Base-by-base conservation (phyloP, 768 basidiomycete species). In the Russula virescens region DNA sequence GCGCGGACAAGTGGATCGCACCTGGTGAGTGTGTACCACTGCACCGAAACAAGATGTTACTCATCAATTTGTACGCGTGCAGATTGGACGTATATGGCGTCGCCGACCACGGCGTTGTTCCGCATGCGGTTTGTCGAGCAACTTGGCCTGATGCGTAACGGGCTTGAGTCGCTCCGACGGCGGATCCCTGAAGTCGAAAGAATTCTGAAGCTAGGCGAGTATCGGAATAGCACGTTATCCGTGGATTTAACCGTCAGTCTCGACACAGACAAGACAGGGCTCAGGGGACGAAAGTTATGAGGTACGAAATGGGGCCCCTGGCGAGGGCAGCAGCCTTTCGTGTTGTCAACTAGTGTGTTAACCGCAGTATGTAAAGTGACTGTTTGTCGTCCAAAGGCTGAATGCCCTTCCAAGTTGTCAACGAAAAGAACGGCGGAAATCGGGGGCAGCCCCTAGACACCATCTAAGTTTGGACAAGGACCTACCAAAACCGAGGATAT, bases 81-180 rank as follows among this genome's bases (percentile, higher is more conserved):
- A 63, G 64, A 65, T 48, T 65, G 55, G 61, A 53, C 61, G 21
- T 63, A 65, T 35, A 8, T 58, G n/a, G 64, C 46, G 1, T 19
- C 31, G 28, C 64, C 64, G 11, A 63, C 50, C 7, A 58, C 55
- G 14, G 51, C 35, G 16, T 8, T 52, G 47, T 58, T 55, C 26
- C 52, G 55, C 3, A 55, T 61, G 35, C 43, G 61, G 10, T 50
- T 65, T 26, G n/a, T n/a, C 23, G 61, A 55, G 26, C 46, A 49
- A 28, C 14, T 65, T 43, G 28, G 11, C 13, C 19, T 62, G 18
- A 48, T 62, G 64, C 60, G 60, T n/a, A 21, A 62, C 8, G 60
- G 34, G 8, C 55, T 65, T 35, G 28, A 16, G 52, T 21, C 13
- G 11, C 11, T 65, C n/a, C 46, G 4, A 18, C 23, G 21, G 11